A percentile compares a stretch with the other conserved stretches of the same genome.
Conservation (phyloP, 2,329 filamentous ascomycete genomes). For the Pseudopyrenochaeta lycopersici region DNA sequence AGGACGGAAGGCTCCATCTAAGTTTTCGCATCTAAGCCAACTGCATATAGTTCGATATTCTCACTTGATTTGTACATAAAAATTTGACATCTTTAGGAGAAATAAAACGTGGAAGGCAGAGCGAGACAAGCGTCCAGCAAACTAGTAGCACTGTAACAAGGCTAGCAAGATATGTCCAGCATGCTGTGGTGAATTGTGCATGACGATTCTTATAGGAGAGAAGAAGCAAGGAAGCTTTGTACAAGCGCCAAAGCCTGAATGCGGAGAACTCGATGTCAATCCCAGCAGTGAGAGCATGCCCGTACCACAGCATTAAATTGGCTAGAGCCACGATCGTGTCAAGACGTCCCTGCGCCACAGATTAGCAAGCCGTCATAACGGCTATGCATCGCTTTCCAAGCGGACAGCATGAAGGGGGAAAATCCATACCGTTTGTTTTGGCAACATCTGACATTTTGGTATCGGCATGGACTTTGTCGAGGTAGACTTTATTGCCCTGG, state of each 20-base stretch:
- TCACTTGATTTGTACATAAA: background rate
- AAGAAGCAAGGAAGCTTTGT: slow-evolving; percentile 11
- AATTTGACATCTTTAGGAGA: background rate
- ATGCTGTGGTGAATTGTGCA: background rate
- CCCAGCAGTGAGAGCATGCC: background rate
- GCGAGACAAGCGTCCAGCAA: no score
- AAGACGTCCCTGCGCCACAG: background rate
- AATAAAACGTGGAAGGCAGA: no score
- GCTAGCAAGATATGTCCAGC: background rate
- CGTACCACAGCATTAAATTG: background rate
- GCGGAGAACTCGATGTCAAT: background rate
- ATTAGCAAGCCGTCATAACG: background rate
- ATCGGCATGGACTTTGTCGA: slow-evolving; percentile 46
- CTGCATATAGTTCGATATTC: background rate
- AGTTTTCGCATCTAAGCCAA: background rate
- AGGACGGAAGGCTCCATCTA: background rate
- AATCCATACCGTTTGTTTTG: slow-evolving; percentile 40
- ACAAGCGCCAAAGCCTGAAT: slow-evolving; percentile 20
- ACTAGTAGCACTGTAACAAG: background rate
- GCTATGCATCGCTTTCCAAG: background rate
- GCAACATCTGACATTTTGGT: slow-evolving; percentile 44
- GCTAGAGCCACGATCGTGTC: background rate
- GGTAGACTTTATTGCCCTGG: slow-evolving; percentile 51
- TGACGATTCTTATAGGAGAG: background rate
- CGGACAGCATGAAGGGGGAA: background rate